Percentiles rank a stretch among this genome's conserved stretches.
Conservation (phyloP, 768 basidiomycete genomes). For the Hygrocybe punicea region DNA sequence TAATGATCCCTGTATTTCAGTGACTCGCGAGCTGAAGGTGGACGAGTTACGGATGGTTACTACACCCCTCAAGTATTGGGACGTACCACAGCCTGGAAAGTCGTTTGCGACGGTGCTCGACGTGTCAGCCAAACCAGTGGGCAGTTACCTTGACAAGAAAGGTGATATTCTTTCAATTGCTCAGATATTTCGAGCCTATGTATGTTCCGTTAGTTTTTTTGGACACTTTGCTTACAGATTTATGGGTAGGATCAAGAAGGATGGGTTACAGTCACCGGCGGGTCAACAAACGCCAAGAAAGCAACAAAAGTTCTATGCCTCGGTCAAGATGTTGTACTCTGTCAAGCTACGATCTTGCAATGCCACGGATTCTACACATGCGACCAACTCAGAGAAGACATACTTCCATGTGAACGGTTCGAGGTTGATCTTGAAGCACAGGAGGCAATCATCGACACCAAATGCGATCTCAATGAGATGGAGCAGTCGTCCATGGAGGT, state of each 20-base stretch:
- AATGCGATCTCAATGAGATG: slow-evolving; percentile 3
- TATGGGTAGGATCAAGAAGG: slow-evolving; percentile 9
- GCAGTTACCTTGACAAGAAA: too few relatives aligned
- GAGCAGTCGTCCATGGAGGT: background rate
- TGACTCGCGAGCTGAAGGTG: too few relatives aligned
- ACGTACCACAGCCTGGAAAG: too few relatives aligned
- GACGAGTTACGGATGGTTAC: too few relatives aligned
- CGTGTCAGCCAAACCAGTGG: too few relatives aligned
- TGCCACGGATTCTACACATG: slow-evolving; percentile 8
- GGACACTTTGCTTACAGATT: too few relatives aligned
- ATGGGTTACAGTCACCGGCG: slow-evolving; percentile 9
- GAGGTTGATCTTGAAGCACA: background rate
- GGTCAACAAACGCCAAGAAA: background rate
- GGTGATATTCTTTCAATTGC: too few relatives aligned
- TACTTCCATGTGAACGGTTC: slow-evolving; percentile 4
- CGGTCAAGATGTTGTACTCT: background rate
- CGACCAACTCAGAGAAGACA: slow-evolving; percentile 8
- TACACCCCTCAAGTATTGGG: too few relatives aligned
- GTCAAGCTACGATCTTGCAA: slow-evolving; percentile 7
- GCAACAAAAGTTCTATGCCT: slow-evolving; percentile 6
- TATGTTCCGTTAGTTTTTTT: too few relatives aligned
- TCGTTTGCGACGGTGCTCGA: too few relatives aligned
- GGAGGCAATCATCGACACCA: background rate
- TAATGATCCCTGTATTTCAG: too few relatives aligned
- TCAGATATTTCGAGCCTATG: too few relatives aligned